Base-by-base conservation (phyloP, 495 filamentous ascomycete genomes). In the Xylaria flabelliformis region DNA sequence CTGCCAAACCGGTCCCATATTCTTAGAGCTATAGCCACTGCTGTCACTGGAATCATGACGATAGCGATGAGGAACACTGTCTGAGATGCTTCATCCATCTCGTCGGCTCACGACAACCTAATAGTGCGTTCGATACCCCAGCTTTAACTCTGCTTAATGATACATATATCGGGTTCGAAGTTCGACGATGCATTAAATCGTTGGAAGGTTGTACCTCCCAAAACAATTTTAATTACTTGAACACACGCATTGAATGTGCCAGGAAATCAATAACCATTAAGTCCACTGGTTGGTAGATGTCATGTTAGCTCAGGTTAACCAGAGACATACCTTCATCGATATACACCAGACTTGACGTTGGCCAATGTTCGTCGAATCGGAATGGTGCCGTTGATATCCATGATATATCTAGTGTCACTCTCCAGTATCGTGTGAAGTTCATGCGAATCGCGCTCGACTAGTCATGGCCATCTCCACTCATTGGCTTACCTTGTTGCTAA, bases 1-100 rank as follows among this genome's bases (percentile, higher is more conserved):
- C 66, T 50, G 46, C 66, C 21, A 63, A 63, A 73, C 19, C 75
- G 75, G 21, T 74, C 71, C 41, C 48, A 48, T 9, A 72, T 50
- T 44, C 74, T 74, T 26, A 74, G 62, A 12, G 29, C 41, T 46
- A 77, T 70, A 48, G 69, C 64, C 26, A 77, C 2, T 34, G 67
- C 69, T 8, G 75, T 77, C 5, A 74, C 48, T 17, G 69, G 42
- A 13, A 77, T 56, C 53, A 56, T 15, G 5, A 32, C 26, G 32
- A 56, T 32, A 32, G 53, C 24, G 13, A 32, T 2, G 26, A 24
- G 1, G 26, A 56, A 56, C 24, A 56, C 53, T 17, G 53, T 32
- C 26, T 32, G 24, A 0, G 53, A 17, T 26, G 32, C 12, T 56
- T 32, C 53, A 29, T 29, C 53, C 53, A 56, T 56, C 26, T 7